phyloP scores from a whole-genome alignment of 2,329 filamentous ascomycete species.

The Aspergillus intermedius region DNA sequence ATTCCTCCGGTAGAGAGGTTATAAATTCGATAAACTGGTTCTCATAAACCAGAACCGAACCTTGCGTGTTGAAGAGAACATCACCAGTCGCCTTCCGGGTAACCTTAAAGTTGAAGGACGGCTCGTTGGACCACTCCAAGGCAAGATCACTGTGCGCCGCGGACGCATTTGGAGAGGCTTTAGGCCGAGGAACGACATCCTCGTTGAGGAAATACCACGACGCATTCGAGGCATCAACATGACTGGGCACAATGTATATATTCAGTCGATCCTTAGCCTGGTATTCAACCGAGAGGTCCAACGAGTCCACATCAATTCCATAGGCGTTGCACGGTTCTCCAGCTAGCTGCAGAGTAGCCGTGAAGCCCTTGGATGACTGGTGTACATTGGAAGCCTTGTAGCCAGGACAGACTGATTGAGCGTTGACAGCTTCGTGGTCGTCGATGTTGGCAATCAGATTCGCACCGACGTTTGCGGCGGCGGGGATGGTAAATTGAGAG shows the following conservation, averaged over 20 bases:
- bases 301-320: slow-evolving; percentile 62
- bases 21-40: slow-evolving; percentile 72
- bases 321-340: slow-evolving; percentile 64
- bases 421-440: slow-evolving; percentile 57
- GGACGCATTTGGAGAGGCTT: slow-evolving; percentile 36
- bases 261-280: slow-evolving; percentile 61
- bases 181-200: slow-evolving; percentile 54
- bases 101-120: slow-evolving; percentile 52
- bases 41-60: slow-evolving; percentile 62
- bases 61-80: slow-evolving; percentile 60
- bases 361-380: slow-evolving; percentile 43
- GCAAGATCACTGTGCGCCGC: slow-evolving; percentile 39
- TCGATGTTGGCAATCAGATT: slow-evolving; percentile 56
- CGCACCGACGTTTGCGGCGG: slow-evolving; percentile 41
- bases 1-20: slow-evolving; percentile 59
- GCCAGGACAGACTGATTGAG: slow-evolving; percentile 57
- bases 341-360: slow-evolving; percentile 47
- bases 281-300: slow-evolving; percentile 63
- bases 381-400: slow-evolving; percentile 50
- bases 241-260: slow-evolving; percentile 62
- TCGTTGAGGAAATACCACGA: slow-evolving; percentile 64
- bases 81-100: slow-evolving; percentile 56
- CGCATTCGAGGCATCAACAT: slow-evolving; percentile 55
- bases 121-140: slow-evolving; percentile 52
- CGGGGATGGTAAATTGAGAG: slow-evolving; percentile 42